These are phyloP conservation scores for Fusarium anthophilum DNA, from an alignment of 2,329 filamentous ascomycete genomes.

Conservation along the genomic window DNA sequence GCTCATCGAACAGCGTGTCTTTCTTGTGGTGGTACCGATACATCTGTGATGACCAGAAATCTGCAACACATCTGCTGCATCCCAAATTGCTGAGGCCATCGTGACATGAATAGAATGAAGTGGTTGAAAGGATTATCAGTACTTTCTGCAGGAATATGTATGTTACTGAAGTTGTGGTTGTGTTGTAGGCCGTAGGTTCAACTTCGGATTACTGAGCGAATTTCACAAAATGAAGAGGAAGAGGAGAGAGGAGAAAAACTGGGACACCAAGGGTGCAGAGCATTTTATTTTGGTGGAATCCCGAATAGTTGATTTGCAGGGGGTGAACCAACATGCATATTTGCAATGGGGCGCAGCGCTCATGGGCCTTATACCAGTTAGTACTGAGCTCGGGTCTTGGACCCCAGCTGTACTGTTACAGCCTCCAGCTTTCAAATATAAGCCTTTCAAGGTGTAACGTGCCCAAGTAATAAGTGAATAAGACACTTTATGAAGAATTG, in stretches of 20 bases:
- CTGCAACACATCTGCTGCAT: constrained; percentile 1
- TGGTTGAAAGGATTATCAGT: neutral
- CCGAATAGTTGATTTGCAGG: neutral
- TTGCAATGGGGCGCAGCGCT: neutral
- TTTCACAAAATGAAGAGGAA: neutral
- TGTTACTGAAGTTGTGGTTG: neutral
- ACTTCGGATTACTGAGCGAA: neutral
- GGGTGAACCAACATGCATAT: neutral
- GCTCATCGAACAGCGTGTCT: neutral
- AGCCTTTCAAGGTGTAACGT: neutral
- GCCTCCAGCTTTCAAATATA: neutral
- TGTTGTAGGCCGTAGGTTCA: neutral
- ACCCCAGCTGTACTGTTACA: neutral
- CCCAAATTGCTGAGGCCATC: neutral
- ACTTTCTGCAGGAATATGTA: neutral
- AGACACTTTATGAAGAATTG: neutral
- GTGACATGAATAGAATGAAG: no score
- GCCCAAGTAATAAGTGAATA: neutral
- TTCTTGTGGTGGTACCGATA: neutral
- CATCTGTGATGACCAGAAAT: neutral
- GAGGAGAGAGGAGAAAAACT: neutral
- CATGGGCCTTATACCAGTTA: neutral
- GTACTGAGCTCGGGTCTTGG: neutral
- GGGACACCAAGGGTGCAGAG: no score
- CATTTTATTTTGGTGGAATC: neutral